Percentiles rank a stretch among this genome's conserved stretches.
These are phyloP conservation scores for Ilyonectria mors-panacis DNA, from an alignment of 2,329 filamentous ascomycete genomes.

Conservation along the genomic window DNA sequence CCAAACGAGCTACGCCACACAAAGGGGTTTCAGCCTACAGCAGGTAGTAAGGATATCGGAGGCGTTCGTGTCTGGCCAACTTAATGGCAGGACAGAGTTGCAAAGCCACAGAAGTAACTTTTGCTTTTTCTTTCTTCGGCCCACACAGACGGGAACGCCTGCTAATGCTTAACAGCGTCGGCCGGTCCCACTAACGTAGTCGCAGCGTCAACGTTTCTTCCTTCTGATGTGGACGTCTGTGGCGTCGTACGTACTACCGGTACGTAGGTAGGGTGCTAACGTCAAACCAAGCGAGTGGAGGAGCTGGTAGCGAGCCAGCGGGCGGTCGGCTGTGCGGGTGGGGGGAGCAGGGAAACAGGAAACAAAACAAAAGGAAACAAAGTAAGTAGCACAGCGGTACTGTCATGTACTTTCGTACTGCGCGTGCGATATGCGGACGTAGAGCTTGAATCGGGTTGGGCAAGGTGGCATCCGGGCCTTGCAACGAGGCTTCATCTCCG, in stretches of 20 bases:
- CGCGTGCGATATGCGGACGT: neutral
- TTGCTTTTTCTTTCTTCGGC: neutral
- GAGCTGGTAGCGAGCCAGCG: slow-evolving; percentile 3
- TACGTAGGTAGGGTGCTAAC: slow-evolving; percentile 9
- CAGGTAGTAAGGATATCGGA: neutral
- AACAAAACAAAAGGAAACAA: slow-evolving; percentile 7
- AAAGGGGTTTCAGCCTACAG: slow-evolving; percentile 5
- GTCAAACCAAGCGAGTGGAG: slow-evolving; percentile 28
- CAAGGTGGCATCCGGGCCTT: slow-evolving; percentile 10
- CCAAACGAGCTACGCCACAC: slow-evolving; percentile 12
- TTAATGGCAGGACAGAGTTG: too few relatives aligned
- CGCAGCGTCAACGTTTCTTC: slow-evolving; percentile 21
- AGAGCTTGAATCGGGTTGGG: slow-evolving; percentile 4
- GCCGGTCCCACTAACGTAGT: slow-evolving; percentile 19
- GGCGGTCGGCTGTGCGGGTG: neutral
- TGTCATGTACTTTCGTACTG: neutral
- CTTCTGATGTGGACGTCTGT: slow-evolving; percentile 36
- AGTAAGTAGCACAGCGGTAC: neutral
- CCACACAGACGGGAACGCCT: too few relatives aligned
- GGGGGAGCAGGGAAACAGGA: neutral
- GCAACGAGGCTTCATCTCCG: slow-evolving; percentile 9
- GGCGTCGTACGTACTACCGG: slow-evolving; percentile 27
- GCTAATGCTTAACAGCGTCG: neutral
- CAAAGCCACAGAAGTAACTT: neutral
- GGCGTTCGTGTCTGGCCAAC: neutral